Base-by-base conservation (phyloP, 805 yeast species). In the Pichia rugopelliculosa region DNA sequence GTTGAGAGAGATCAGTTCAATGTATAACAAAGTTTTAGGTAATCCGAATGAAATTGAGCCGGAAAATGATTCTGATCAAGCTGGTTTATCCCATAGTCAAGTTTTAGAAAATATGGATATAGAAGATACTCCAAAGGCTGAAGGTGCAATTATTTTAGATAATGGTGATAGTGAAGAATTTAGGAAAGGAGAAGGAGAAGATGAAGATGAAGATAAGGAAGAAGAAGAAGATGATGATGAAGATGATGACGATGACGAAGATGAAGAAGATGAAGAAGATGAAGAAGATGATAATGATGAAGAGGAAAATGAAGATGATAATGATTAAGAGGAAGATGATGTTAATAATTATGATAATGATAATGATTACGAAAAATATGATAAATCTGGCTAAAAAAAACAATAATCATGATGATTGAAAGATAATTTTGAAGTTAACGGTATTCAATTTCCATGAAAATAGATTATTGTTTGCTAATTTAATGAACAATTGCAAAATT, bases 1-100 rank as follows among this genome's bases (percentile, higher is more conserved):
- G 18, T 60, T 77, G 39, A 67, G 75, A 44, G 75, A 75, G 45
- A 75, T 80, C 11, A 68, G 80, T 50, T 77, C 76, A 44, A 71
- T 76, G 62, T 77, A 77, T 56, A 77, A 76, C 59, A 79, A 75
- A 24, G 80, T 77, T 3, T 60, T 77, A 26, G 83, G 82, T 4
- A 76, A 79, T 47, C 67, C 67, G 8, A 64, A 61, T 36, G 68
- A 64, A 30, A 39, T 56, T 23, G 53, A 47, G 13, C 38, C 33
- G 6, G 45, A 41, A 13, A 20, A 24, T 24, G 39, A 46, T 34
- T 15, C 27, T n/a, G n/a, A 40, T 23, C 51, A 42, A 25, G 39
- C 49, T 38, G 55, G 55, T 13, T 47, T 52, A n/a, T 33, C 41
- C 6, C 42, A 41, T 26, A 45, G 42, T 6, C 46, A 52, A 21